Conservation (phyloP, 129 eudicot species). For the Flaveria ramosissima region DNA sequence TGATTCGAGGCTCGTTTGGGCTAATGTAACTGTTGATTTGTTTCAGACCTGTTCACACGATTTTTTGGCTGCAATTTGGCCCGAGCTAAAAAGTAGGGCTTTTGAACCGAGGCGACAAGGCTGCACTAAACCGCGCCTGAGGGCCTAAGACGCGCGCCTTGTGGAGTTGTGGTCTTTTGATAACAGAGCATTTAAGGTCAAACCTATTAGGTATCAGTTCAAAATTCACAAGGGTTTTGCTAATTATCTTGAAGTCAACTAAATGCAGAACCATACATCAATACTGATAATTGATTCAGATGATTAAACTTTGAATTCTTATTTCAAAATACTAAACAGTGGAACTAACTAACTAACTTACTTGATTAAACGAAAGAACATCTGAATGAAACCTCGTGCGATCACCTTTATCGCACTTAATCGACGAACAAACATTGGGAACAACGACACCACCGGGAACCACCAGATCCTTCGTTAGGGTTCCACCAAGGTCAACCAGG, state of each 20-base stretch:
- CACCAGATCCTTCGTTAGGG: conserved; percentile 52
- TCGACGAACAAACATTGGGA: conserved; percentile 51
- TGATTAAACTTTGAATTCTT: not conserved
- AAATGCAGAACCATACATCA: not conserved
- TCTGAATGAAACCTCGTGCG: conserved; percentile 93
- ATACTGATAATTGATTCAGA: not conserved
- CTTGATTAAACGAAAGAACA: conserved; percentile 78
- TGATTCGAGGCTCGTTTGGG: no score
- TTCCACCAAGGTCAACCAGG: conserved; percentile 63
- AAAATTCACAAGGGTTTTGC: conserved; percentile 9
- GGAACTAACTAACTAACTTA: conserved; percentile 17
- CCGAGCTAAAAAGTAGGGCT: no score
- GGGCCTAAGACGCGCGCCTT: no score
- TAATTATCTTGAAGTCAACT: not conserved
- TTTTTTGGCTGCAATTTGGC: no score
- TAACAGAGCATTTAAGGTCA: not conserved
- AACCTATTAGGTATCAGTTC: not conserved
- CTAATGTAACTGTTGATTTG: no score
- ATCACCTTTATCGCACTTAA: conserved; percentile 94
- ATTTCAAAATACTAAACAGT: no score
- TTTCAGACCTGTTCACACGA: no score
- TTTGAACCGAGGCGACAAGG: no score
- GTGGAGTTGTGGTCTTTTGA: no score
- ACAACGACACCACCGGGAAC: conserved; percentile 80
- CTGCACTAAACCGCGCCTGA: no score